Conservation (phyloP, 768 basidiomycete species). For the Kondoa subrosea region DNA sequence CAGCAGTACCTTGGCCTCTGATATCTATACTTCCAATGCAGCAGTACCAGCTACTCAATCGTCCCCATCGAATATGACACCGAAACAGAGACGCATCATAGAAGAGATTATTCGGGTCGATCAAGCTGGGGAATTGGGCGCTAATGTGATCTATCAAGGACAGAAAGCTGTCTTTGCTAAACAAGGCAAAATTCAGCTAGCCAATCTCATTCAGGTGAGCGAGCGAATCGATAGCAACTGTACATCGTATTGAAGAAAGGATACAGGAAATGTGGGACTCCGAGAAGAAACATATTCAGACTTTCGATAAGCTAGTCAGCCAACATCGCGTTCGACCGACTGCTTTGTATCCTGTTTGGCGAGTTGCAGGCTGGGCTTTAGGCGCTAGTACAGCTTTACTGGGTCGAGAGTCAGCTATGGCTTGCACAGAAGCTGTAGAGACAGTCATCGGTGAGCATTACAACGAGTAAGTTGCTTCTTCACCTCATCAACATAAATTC, state of each 20-base stretch:
- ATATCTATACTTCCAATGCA: not conserved
- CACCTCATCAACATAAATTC: not conserved
- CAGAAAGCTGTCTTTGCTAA: slow-evolving; percentile 51
- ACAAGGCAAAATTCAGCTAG: slow-evolving; percentile 39
- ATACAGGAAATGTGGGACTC: slow-evolving; percentile 89
- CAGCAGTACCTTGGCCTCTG: not conserved
- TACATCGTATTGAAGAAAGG: not conserved
- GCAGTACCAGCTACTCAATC: not conserved
- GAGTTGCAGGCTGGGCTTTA: slow-evolving; percentile 68
- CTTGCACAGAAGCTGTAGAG: slow-evolving; percentile 93
- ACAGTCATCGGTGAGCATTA: slow-evolving; percentile 97
- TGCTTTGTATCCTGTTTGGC: slow-evolving; percentile 62
- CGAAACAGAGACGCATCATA: slow-evolving; percentile 27
- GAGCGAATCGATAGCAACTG: too few species aligned
- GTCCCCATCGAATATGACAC: slow-evolving; percentile 26
- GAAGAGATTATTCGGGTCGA: slow-evolving; percentile 55
- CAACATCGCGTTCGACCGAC: slow-evolving; percentile 79
- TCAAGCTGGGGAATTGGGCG: slow-evolving; percentile 87
- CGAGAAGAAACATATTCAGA: slow-evolving; percentile 73
- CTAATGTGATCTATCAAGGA: slow-evolving; percentile 87
- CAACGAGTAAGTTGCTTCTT: slow-evolving; percentile 49
- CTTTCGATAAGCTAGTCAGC: slow-evolving; percentile 65
- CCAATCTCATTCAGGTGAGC: slow-evolving; percentile 61
- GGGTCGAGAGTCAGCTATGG: slow-evolving; percentile 91
- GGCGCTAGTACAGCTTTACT: slow-evolving; percentile 70